phyloP scores from a whole-genome alignment of 345 rosid species.

The Eucalyptus curtisii region DNA sequence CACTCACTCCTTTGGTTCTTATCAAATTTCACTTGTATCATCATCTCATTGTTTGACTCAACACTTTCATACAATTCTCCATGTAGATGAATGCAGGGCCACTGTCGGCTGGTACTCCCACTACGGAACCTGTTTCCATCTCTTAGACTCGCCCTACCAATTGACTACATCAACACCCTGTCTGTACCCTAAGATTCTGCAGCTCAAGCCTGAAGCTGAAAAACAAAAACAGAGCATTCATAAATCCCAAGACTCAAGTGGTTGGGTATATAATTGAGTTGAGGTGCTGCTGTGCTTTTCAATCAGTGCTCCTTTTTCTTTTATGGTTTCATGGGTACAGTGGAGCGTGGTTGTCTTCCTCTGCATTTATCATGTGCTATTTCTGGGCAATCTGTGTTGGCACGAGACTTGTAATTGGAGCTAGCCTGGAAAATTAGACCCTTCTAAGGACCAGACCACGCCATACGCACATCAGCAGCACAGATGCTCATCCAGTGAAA shows the following conservation, averaged over 20 bases:
- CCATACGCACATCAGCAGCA: background rate
- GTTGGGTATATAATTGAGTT: background rate
- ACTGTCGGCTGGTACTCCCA: background rate
- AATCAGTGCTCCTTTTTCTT: background rate
- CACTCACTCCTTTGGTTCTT: background rate
- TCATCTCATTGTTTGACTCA: background rate
- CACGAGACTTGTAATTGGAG: background rate
- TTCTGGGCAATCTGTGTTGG: background rate
- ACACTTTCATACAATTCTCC: background rate
- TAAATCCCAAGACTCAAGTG: background rate
- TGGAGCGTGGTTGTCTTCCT: background rate
- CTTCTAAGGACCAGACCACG: background rate
- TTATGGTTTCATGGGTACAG: background rate
- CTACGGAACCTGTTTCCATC: background rate
- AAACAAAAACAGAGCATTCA: background rate
- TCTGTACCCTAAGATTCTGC: background rate
- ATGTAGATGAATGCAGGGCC: background rate
- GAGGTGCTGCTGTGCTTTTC: background rate
- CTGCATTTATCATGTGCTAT: background rate
- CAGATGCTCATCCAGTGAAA: background rate
- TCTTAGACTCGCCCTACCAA: background rate
- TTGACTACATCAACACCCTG: background rate
- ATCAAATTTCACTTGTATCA: background rate
- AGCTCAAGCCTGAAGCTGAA: background rate
- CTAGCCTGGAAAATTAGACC: background rate